Evolutionary conservation across 2,329 filamentous ascomycete genomes (phyloP).

Genomic region (Paraphaeosphaeria minitans): DNA sequence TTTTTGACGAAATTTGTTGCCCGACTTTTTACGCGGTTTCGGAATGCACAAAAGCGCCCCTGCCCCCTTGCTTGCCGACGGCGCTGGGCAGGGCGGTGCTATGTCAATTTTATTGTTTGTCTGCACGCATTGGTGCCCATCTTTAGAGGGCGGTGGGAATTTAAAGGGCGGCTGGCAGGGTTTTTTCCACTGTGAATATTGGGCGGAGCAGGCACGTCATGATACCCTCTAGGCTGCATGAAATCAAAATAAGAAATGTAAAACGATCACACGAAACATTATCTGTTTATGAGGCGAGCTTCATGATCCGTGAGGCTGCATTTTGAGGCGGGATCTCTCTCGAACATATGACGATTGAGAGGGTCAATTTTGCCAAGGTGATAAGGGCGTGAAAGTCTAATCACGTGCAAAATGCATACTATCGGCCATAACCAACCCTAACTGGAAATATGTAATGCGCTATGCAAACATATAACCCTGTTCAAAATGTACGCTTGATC

Average conservation of each 20-base stretch:
- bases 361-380: too few relatives aligned
- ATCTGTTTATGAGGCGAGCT: too few relatives aligned
- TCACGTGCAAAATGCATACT: not conserved
- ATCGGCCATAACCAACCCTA: not conserved
- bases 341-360: too few relatives aligned
- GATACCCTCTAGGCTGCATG: conserved; percentile 19
- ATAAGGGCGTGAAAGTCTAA: too few relatives aligned
- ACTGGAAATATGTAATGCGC: not conserved
- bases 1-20: conserved; percentile 1
- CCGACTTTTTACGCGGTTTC: not conserved
- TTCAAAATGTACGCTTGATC: not conserved
- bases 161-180: conserved; percentile 1
- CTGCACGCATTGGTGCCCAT: conserved; percentile 11
- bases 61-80: not conserved
- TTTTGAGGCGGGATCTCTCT: too few relatives aligned
- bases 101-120: not conserved
- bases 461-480: not conserved
- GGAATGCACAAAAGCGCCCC: not conserved
- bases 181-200: conserved; percentile 18
- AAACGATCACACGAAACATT: conserved; percentile 4
- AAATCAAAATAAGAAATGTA: conserved; percentile 15
- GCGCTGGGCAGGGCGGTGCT: not conserved
- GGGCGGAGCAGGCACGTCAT: conserved; percentile 15
- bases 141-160: conserved; percentile 7
- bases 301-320: too few relatives aligned